Conservation (phyloP, 768 basidiomycete species). For the Leucogyrophana mollusca region DNA sequence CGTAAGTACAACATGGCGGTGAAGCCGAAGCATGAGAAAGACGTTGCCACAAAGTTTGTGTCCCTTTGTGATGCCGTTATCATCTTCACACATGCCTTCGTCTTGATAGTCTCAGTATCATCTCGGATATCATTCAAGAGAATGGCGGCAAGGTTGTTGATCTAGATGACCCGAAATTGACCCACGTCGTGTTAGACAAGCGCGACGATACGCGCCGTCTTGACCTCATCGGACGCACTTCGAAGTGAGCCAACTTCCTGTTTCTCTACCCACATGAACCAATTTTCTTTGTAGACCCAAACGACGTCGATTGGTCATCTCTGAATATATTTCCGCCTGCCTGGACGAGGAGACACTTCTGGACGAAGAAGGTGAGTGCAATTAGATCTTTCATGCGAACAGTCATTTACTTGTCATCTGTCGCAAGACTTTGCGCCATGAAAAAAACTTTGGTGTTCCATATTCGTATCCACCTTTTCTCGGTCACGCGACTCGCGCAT, state of each 20-base stretch:
- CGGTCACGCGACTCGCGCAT: background rate
- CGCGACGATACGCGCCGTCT: constrained; percentile 73
- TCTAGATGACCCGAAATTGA: constrained; percentile 75
- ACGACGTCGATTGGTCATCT: constrained; percentile 72
- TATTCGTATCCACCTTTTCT: background rate
- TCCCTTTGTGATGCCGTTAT: background rate
- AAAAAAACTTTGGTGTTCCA: constrained; percentile 2
- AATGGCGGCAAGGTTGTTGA: constrained; percentile 75
- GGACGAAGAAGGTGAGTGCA: constrained; percentile 75
- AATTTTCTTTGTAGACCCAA: constrained; percentile 57
- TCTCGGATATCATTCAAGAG: constrained; percentile 50
- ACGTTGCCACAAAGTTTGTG: constrained; percentile 53
- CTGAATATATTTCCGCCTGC: constrained; percentile 76
- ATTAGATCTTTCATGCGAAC: background rate
- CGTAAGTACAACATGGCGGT: constrained; percentile 58
- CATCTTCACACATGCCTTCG: background rate
- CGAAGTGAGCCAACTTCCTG: constrained; percentile 48
- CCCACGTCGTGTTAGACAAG: constrained; percentile 84
- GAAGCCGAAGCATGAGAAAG: constrained; percentile 50
- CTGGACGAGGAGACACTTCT: constrained; percentile 82
- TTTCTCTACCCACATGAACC: constrained; percentile 5
- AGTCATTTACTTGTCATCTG: background rate
- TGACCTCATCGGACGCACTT: constrained; percentile 68
- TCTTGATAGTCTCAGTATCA: constrained; percentile 49
- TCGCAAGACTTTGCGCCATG: constrained; percentile 28